Percentiles rank a stretch among this genome's conserved stretches.
Conservation (phyloP, 129 eudicot genomes). For the Lonicera japonica region DNA sequence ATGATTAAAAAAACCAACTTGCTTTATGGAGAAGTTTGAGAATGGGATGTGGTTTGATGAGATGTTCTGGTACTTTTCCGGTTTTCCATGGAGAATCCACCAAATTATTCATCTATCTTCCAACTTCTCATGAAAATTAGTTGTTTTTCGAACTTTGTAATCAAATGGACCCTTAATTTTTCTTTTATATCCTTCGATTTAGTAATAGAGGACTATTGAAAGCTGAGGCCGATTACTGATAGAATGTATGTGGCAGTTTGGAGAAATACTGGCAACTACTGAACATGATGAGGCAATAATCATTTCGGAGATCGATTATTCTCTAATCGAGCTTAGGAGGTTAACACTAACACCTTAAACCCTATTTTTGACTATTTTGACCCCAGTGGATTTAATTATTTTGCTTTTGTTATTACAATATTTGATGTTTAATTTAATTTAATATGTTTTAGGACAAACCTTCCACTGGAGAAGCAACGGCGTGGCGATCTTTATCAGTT, state of each 20-base stretch:
- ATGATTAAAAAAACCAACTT: too few species aligned
- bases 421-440: neutral
- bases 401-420: neutral
- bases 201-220: too few species aligned
- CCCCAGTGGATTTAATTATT: neutral
- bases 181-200: too few species aligned
- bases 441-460: constrained; percentile 56
- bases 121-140: too few species aligned
- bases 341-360: constrained; percentile 14
- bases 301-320: constrained; percentile 80
- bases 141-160: too few species aligned
- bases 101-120: too few species aligned
- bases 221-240: too few species aligned
- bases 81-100: neutral
- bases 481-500: constrained; percentile 89
- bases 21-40: too few species aligned
- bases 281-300: constrained; percentile 83
- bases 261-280: constrained; percentile 85
- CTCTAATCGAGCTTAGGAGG: constrained; percentile 77
- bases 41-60: too few species aligned
- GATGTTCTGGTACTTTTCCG: too few species aligned
- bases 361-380: neutral
- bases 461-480: constrained; percentile 81
- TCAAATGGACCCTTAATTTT: too few species aligned
- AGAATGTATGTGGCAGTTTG: constrained; percentile 48